Conservation (phyloP, 164 flowering plant genomes). For the Nymphaea thermarum region DNA sequence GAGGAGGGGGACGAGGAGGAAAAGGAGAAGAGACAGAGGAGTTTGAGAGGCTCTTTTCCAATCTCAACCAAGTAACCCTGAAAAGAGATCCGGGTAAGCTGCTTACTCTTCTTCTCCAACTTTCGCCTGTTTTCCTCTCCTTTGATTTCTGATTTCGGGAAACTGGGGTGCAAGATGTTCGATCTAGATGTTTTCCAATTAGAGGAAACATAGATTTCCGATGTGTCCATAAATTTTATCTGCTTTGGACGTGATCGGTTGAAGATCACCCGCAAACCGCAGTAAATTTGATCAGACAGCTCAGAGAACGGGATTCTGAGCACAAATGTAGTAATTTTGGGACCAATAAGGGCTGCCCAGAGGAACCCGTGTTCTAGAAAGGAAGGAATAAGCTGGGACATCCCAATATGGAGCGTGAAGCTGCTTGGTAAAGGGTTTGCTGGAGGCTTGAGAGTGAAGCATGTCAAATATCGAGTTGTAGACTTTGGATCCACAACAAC, state of each 20-base stretch:
- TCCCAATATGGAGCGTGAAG: too few species aligned
- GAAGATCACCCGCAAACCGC: too few species aligned
- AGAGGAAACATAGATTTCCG: neutral
- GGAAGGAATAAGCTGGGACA: neutral
- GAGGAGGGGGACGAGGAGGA: neutral
- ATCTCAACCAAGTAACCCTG: constrained; percentile 66
- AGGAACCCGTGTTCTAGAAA: neutral
- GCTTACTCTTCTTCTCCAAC: neutral
- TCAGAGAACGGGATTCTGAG: neutral
- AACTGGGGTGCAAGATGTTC: neutral
- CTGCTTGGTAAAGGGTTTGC: too few species aligned
- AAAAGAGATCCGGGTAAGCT: constrained; percentile 65
- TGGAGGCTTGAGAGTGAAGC: too few species aligned
- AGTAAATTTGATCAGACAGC: neutral
- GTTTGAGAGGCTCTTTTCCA: constrained; percentile 74
- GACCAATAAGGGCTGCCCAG: neutral
- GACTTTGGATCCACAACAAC: too few species aligned
- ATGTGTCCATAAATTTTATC: neutral
- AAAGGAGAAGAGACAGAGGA: constrained; percentile 15
- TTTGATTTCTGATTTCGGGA: neutral
- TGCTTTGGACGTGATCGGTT: too few species aligned
- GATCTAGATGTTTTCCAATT: neutral
- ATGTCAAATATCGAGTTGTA: too few species aligned
- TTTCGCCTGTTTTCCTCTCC: neutral
- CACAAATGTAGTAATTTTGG: neutral